Evolutionary conservation across 2,329 filamentous ascomycete genomes (phyloP).

Genomic region (Neofusicoccum laricinum): DNA sequence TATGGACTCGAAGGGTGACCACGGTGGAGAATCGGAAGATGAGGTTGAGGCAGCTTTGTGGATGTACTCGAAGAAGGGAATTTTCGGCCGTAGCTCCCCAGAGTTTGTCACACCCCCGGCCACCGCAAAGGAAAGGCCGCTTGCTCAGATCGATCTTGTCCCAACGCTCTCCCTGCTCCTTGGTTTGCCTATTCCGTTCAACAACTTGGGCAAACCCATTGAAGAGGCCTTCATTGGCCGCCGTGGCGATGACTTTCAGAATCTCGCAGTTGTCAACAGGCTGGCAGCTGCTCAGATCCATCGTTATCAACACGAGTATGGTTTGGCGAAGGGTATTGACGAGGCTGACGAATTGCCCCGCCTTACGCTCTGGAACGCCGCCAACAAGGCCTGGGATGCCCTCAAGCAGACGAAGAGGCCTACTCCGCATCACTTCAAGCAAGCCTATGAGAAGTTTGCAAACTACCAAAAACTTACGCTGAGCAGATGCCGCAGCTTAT

Average conservation of each 20-base stretch:
- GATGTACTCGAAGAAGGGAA: conserved; percentile 91
- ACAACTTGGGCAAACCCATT: conserved; percentile 89
- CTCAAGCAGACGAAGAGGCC: conserved; percentile 41
- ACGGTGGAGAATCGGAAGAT: conserved; percentile 96
- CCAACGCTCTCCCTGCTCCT: conserved; percentile 85
- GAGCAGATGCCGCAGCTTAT: conserved; percentile 74
- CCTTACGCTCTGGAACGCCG: conserved; percentile 57
- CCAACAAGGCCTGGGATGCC: conserved; percentile 54
- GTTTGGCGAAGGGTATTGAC: conserved; percentile 66
- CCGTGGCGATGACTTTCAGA: conserved; percentile 68
- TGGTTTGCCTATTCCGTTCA: conserved; percentile 91
- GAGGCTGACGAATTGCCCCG: conserved; percentile 57
- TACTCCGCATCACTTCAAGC: conserved; percentile 37
- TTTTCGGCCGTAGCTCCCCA: conserved; percentile 74
- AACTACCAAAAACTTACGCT: conserved; percentile 78
- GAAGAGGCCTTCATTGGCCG: conserved; percentile 84
- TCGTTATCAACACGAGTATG: conserved; percentile 84
- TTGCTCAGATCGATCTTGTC: conserved; percentile 88
- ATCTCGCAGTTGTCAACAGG: conserved; percentile 72
- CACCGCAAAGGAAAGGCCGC: conserved; percentile 75
- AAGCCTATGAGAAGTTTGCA: conserved; percentile 58
- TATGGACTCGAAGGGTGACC: conserved; percentile 96
- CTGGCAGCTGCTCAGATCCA: conserved; percentile 82
- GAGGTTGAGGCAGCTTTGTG: conserved; percentile 92
- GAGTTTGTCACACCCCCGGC: conserved; percentile 56